Base-by-base conservation (phyloP, 306 rosid species). In the Lathyrus aphaca region DNA sequence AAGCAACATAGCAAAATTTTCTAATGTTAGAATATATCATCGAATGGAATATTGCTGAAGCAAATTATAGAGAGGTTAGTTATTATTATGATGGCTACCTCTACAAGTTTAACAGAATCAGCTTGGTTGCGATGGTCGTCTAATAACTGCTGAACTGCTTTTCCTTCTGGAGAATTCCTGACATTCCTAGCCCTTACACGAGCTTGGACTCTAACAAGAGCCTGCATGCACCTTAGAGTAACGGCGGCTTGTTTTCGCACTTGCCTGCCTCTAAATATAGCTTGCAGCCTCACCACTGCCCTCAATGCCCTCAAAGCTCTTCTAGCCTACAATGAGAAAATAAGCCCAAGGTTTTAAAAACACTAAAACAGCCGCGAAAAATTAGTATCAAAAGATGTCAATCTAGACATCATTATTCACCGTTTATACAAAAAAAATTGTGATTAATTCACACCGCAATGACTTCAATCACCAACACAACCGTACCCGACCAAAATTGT, bases 141-240 rank as follows among this genome's bases (percentile, higher is more conserved):
- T 14, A 67, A 10, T 58, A 80, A 53, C 64, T 79, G 66, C 74
- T 79, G 78, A 16, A 43, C 79, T 3, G 70, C 77, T 69, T 77
- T 82, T 30, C 83, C 89, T 77, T 82, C 84, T 40, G 82, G 72
- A 5, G 89, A 82, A 6, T 45, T 46, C 40, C 79, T 81, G n/a
- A 76, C 95, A 66, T 75, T 68, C 71, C 86, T 82, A 15, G 96
- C 96, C 73, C 89, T 82, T 8, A 86, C 89, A 39, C 73, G 81
- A 18, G 95, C 82, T 56, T 94, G 95, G 71, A 91, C 98, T 55
- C 92, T 78, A 69, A 91, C 95, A 35, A 94, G 95, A 38, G 98
- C 97, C 82, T 94, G 97, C 98, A 90, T 94, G 66, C 98, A 94
- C 82, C 84, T 85, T 25, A 94, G 84, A 43, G 97, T 94, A 19